Conservation (phyloP, 2,329 filamentous ascomycete species). For the Curvularia sp. region DNA sequence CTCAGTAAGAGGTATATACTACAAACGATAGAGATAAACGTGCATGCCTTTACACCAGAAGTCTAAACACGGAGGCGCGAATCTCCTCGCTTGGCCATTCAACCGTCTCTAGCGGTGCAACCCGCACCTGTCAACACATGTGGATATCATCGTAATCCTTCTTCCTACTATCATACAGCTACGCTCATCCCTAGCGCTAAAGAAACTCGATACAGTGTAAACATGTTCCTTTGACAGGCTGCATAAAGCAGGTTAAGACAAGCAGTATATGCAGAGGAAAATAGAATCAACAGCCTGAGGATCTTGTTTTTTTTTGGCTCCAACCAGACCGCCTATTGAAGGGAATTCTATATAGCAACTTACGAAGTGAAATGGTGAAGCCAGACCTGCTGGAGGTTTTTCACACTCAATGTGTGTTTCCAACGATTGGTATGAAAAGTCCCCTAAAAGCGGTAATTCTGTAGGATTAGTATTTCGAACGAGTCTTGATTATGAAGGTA, state of each 20-base stretch:
- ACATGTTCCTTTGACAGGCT: too few species aligned
- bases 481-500: background rate
- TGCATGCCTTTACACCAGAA: background rate
- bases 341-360: background rate
- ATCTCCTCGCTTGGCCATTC: too few species aligned
- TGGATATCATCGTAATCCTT: too few species aligned
- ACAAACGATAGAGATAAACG: background rate
- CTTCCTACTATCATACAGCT: too few species aligned
- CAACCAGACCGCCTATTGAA: background rate
- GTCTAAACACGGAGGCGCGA: background rate
- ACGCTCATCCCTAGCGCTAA: background rate
- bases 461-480: too few species aligned
- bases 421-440: background rate
- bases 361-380: background rate
- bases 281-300: background rate
- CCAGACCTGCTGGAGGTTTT: background rate
- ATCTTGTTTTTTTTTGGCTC: background rate
- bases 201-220: too few species aligned
- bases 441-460: too few species aligned
- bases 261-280: background rate
- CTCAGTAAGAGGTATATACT: background rate
- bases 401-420: background rate
- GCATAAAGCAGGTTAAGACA: background rate
- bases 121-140: too few species aligned
- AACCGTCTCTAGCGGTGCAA: too few species aligned